Percentiles rank a stretch among this genome's conserved stretches.
These are phyloP conservation scores for Claviceps africana DNA, from an alignment of 2,329 filamentous ascomycete species.

Conservation along the genomic window DNA sequence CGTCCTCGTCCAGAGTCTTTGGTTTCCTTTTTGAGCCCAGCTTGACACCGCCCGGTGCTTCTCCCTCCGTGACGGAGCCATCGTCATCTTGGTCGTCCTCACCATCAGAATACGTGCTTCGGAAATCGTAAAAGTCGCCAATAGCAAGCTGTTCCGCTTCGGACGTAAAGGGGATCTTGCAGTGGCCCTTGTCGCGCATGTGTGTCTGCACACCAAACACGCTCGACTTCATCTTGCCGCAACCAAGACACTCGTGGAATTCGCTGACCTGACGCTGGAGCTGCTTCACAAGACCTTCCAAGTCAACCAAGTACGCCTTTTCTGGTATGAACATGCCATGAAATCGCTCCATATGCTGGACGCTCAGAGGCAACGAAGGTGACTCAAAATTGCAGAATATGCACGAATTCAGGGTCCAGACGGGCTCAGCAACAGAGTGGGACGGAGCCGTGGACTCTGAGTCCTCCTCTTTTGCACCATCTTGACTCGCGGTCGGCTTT, in stretches of 20 bases:
- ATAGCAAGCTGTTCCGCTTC: conserved; percentile 88
- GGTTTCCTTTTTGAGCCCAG: conserved; percentile 46
- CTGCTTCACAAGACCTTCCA: conserved; percentile 67
- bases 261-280: conserved; percentile 69
- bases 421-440: conserved; percentile 19
- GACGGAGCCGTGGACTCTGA: conserved; percentile 29
- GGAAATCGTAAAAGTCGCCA: conserved; percentile 94
- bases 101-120: conserved; percentile 81
- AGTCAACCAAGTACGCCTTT: conserved; percentile 64
- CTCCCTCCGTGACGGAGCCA: conserved; percentile 27
- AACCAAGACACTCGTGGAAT: conserved; percentile 75
- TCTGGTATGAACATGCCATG: conserved; percentile 97
- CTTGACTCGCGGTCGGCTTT: conserved; percentile 26
- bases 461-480: conserved; percentile 24
- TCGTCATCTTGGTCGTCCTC: conserved; percentile 47
- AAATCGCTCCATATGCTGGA: conserved; percentile 78
- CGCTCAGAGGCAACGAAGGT: conserved; percentile 58
- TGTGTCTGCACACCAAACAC: conserved; percentile 79
- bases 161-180: conserved; percentile 83
- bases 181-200: conserved; percentile 94
- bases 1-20: conserved; percentile 37
- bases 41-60: conserved; percentile 49
- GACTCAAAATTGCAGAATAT: conserved; percentile 89
- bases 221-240: conserved; percentile 68
- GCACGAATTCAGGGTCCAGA: conserved; percentile 43